These are phyloP conservation scores for Punica granatum DNA, from an alignment of 345 rosid genomes.

Conservation along the genomic window DNA sequence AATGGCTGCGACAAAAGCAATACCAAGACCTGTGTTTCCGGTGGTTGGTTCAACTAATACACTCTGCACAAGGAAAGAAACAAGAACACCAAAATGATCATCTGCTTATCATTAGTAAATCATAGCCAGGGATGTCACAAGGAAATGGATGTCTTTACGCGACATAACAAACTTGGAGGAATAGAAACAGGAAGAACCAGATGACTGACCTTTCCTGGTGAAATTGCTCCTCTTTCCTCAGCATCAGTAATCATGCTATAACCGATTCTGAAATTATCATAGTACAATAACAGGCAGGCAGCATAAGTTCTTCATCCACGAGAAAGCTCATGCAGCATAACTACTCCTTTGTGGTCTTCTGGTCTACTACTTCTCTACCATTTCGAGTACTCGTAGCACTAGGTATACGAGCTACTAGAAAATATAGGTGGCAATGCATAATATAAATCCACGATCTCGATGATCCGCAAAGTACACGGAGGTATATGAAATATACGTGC, in stretches of 20 bases:
- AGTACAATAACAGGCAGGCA: background rate
- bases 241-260: slow-evolving; percentile 77
- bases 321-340: background rate
- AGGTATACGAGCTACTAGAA: background rate
- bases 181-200: slow-evolving; percentile 8
- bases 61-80: slow-evolving; percentile 39
- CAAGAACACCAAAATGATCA: background rate
- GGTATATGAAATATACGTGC: background rate
- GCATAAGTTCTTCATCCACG: background rate
- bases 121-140: background rate
- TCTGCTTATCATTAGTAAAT: background rate
- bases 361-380: background rate
- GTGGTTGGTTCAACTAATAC: slow-evolving; percentile 73
- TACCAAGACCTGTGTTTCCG: slow-evolving; percentile 87
- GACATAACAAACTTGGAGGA: background rate
- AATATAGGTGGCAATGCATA: background rate
- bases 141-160: background rate
- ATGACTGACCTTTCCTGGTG: slow-evolving; percentile 61
- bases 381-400: background rate
- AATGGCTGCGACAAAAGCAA: slow-evolving; percentile 84
- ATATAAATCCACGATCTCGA: background rate
- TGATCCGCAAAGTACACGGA: background rate
- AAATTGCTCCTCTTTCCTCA: slow-evolving; percentile 72
- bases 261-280: slow-evolving; percentile 54
- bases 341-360: too few species aligned